Base-by-base conservation (phyloP, 257 asterid genomes). In the Lavandula angustifolia region DNA sequence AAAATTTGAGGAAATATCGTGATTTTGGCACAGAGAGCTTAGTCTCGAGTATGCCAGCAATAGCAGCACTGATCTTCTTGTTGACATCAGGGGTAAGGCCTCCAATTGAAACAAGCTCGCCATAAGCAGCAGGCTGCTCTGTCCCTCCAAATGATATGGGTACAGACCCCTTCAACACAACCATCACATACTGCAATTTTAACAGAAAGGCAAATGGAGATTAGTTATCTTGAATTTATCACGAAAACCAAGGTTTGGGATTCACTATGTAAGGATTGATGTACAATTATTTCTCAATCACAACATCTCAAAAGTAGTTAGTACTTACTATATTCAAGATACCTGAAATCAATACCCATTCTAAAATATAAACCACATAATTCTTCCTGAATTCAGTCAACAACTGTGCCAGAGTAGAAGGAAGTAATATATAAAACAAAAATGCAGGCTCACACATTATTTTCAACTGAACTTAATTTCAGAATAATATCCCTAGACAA, bases 101-200 rank as follows among this genome's bases (percentile, higher is more conserved):
- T 31, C 99, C 99, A 50, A 92, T 84, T 4, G 97, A 87, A 31
- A 89, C 78, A 72, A 92, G 66, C 81, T 92, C 99, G 42, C 95
- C 99, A 59, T 80, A 92, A 12, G 97, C 99, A 58, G 96, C 81
- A 17, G 95, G 95, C 65, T 84, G 76, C 81, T 94, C 97, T 13
- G 96, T 87, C 68, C 99, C 99, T 48, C 90, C 97, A 52, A 89
- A 89, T 43, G 99, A 79, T 62, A 89, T 84, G 59, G 97, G 94
- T 5, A 92, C 95, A 16, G 99, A 92, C 10, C 99, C 99, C 78
- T 89, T 92, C 86, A 92, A 55, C 73, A 87, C 95, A 54, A 87
- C 78, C 99, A 92, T 92, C 67, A 92, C 96, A 75, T 87, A 94
- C 99, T 94, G 88, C 78, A 68, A 42, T 40, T 50, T 50, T 40